A percentile compares a stretch with the other conserved stretches of the same genome.
These are phyloP conservation scores for Magnolia kwangsiensis DNA, from an alignment of 164 flowering plant species.

Conservation along the genomic window DNA sequence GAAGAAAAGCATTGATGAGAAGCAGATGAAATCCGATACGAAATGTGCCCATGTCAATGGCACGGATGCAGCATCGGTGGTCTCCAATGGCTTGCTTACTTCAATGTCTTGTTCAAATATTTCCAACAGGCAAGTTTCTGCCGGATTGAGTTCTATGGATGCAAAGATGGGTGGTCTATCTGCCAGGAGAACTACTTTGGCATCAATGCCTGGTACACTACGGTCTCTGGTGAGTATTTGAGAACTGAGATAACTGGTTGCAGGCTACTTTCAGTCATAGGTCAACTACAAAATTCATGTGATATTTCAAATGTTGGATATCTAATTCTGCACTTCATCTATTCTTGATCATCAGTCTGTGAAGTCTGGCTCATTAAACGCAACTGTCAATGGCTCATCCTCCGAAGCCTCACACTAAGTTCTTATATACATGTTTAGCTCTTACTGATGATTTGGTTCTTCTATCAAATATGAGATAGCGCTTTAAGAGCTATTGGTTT, in stretches of 20 bases:
- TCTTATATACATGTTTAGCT: neutral
- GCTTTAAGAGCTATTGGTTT: neutral
- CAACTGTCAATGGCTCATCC: slow-evolving; percentile 17
- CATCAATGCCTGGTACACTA: slow-evolving; percentile 23
- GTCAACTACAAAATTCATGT: neutral
- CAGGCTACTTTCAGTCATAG: neutral
- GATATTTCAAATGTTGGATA: neutral
- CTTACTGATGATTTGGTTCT: neutral
- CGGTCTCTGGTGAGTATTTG: slow-evolving; percentile 37
- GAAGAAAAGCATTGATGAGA: slow-evolving; percentile 53
- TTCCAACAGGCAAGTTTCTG: slow-evolving; percentile 19
- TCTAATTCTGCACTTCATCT: neutral
- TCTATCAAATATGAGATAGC: neutral
- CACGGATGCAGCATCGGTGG: slow-evolving; percentile 21
- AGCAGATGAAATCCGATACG: slow-evolving; percentile 27
- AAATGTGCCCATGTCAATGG: slow-evolving; percentile 32
- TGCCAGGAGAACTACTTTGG: slow-evolving; percentile 22
- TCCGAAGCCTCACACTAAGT: slow-evolving; percentile 41
- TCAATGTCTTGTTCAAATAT: slow-evolving; percentile 18
- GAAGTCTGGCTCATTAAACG: slow-evolving; percentile 31
- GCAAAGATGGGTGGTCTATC: slow-evolving; percentile 19
- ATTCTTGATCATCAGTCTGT: slow-evolving; percentile 26
- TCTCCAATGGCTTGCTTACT: slow-evolving; percentile 24
- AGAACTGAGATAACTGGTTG: neutral
- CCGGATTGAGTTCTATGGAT: slow-evolving; percentile 32